These are phyloP conservation scores for Suillus subalutaceus DNA, from an alignment of 768 basidiomycete species.

Conservation along the genomic window DNA sequence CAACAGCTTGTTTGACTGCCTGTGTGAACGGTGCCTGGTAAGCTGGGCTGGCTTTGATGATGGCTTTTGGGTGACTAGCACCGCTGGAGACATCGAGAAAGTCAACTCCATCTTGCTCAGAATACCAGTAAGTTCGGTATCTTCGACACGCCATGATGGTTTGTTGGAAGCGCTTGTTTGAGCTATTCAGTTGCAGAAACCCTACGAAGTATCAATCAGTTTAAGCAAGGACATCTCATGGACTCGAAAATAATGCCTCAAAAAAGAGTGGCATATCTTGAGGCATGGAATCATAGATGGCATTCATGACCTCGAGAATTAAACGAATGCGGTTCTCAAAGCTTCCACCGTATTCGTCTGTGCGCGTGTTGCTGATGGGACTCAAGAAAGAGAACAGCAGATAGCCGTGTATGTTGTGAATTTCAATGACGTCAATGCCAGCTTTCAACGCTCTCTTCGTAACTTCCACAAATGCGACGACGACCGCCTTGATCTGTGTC, in stretches of 20 bases:
- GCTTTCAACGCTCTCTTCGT: too few species aligned
- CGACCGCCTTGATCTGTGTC: too few species aligned
- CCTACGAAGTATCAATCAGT: constrained; percentile 32
- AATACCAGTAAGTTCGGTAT: constrained; percentile 60
- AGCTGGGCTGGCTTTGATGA: constrained; percentile 14
- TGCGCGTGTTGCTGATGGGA: constrained; percentile 72
- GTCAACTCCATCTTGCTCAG: constrained; percentile 71
- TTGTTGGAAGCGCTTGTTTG: constrained; percentile 58
- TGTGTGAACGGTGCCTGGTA: constrained; percentile 62
- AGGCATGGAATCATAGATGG: constrained; percentile 59
- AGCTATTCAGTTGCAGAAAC: constrained; percentile 79
- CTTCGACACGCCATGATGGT: constrained; percentile 68
- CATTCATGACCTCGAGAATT: constrained; percentile 57
- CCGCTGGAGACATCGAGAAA: constrained; percentile 73
- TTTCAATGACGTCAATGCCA: too few species aligned
- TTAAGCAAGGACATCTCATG: not conserved
- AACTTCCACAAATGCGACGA: too few species aligned
- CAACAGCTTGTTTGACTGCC: constrained; percentile 47
- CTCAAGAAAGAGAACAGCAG: constrained; percentile 71
- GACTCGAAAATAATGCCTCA: constrained; percentile 43
- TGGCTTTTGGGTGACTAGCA: constrained; percentile 51
- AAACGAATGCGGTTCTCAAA: constrained; percentile 76
- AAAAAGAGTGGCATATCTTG: constrained; percentile 71
- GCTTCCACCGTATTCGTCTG: constrained; percentile 72
- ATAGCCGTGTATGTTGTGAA: constrained; percentile 71